Evolutionary conservation across 2,329 filamentous ascomycete genomes (phyloP).

Genomic region (Pseudonectria foliicola): DNA sequence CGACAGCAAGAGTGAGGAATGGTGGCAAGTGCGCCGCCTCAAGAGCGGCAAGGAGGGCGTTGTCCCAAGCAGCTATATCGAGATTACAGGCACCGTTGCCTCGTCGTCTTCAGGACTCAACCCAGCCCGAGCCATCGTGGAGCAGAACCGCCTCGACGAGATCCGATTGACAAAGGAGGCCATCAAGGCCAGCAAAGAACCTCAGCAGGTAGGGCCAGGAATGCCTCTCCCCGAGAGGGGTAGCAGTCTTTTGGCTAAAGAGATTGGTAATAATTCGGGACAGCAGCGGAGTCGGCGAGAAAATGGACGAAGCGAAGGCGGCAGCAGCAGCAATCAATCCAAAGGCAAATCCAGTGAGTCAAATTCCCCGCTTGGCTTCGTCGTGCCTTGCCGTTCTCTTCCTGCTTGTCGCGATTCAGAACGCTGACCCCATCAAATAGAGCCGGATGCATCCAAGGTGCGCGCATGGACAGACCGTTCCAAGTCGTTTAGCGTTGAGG

Average conservation of each 20-base stretch:
- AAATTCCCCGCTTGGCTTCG: not conserved
- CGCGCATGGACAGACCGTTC: conserved; percentile 93
- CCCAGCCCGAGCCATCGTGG: conserved; percentile 56
- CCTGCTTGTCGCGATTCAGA: not conserved
- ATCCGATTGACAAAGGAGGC: conserved; percentile 76
- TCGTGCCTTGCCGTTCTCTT: not conserved
- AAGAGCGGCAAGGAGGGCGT: conserved; percentile 94
- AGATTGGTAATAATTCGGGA: conserved; percentile 58
- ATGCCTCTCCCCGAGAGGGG: conserved; percentile 69
- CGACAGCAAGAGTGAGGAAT: conserved; percentile 88
- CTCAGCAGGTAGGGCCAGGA: conserved; percentile 64
- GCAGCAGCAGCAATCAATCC: conserved; percentile 42
- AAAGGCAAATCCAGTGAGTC: conserved; percentile 65
- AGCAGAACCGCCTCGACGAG: conserved; percentile 75
- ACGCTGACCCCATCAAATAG: conserved; percentile 35
- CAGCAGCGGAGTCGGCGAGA: conserved; percentile 68
- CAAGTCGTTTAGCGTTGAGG: conserved; percentile 94
- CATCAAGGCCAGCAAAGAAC: conserved; percentile 54
- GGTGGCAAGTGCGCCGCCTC: conserved; percentile 90
- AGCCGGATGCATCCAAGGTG: conserved; percentile 75
- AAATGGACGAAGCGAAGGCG: conserved; percentile 52
- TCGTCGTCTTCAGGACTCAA: conserved; percentile 45
- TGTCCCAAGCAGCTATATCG: conserved; percentile 92
- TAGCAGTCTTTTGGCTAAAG: conserved; percentile 66
- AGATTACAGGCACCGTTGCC: conserved; percentile 65